Evolutionary conservation across 176 grass and related monocot genomes (phyloP).

Genomic region (Themeda triandra): DNA sequence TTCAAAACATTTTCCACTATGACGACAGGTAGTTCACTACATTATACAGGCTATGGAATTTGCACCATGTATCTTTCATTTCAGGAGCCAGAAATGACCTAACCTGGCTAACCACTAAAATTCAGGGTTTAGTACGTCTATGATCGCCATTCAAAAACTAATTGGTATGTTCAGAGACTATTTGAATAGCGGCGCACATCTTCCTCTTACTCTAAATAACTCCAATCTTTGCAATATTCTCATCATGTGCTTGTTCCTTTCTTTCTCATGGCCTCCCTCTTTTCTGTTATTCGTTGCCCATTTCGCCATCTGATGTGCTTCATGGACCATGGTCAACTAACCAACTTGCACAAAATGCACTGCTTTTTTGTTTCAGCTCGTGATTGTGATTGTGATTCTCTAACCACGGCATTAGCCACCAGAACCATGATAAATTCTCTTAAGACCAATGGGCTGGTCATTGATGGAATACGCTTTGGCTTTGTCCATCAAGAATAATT

Average conservation of each 20-base stretch:
- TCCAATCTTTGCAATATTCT: background rate
- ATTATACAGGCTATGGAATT: background rate
- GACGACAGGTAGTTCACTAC: background rate
- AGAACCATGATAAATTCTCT: background rate
- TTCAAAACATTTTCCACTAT: background rate
- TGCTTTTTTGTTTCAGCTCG: background rate
- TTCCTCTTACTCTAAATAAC: background rate
- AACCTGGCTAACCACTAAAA: background rate
- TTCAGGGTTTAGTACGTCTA: background rate
- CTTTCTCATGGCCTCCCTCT: background rate
- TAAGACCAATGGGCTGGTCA: background rate
- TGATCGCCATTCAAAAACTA: background rate
- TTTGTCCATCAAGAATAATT: background rate
- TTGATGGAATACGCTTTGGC: background rate
- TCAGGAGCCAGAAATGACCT: background rate
- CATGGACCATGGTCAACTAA: conserved; percentile 31
- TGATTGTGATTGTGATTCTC: conserved; percentile 27
- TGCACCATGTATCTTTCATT: background rate
- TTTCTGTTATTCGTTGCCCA: background rate
- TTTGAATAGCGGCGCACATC: background rate
- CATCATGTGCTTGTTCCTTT: background rate
- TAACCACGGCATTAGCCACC: background rate
- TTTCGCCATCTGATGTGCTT: background rate
- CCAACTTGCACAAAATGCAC: conserved; percentile 22
- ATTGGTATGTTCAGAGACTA: background rate